Evolutionary conservation across 805 yeast species (phyloP).

Genomic region (Saturnispora hagleri): DNA sequence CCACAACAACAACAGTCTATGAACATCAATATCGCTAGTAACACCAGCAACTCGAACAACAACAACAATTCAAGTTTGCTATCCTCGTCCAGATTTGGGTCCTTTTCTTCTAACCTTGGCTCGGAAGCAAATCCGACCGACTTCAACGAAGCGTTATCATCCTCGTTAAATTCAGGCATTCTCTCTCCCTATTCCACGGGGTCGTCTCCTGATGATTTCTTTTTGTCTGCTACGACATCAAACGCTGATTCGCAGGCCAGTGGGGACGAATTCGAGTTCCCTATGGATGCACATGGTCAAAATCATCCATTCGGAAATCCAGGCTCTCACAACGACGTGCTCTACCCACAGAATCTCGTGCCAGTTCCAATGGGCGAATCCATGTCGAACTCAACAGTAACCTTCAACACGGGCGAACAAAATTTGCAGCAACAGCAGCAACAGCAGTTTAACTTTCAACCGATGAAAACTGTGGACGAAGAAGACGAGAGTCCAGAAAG

Average conservation of each 20-base stretch:
- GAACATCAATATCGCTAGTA: not conserved
- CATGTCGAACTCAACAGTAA: constrained; percentile 23
- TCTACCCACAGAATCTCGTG: constrained; percentile 12
- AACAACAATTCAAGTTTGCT: not conserved
- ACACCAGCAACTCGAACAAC: constrained; percentile 1
- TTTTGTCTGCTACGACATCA: constrained; percentile 16
- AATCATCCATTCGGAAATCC: not conserved
- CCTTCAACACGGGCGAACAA: constrained; percentile 16
- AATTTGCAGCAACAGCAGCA: constrained; percentile 4
- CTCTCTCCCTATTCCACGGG: constrained; percentile 30
- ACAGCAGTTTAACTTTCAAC: constrained; percentile 1
- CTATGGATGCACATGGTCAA: constrained; percentile 6
- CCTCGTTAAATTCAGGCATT: constrained; percentile 24
- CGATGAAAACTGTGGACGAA: constrained; percentile 3
- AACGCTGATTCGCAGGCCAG: constrained; percentile 15
- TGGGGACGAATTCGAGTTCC: constrained; percentile 9
- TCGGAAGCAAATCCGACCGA: constrained; percentile 26
- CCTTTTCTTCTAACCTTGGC: constrained; percentile 15
- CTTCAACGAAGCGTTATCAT: constrained; percentile 24
- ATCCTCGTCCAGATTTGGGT: constrained; percentile 13
- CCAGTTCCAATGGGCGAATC: constrained; percentile 25
- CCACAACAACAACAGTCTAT: constrained; percentile 1
- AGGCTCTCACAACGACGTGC: constrained; percentile 9
- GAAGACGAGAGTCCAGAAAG: constrained; percentile 9
- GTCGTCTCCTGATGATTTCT: constrained; percentile 30